Percentiles rank a stretch among this genome's conserved stretches.
phyloP scores from a whole-genome alignment of 345 rosid species.

The Citrus australasica region DNA sequence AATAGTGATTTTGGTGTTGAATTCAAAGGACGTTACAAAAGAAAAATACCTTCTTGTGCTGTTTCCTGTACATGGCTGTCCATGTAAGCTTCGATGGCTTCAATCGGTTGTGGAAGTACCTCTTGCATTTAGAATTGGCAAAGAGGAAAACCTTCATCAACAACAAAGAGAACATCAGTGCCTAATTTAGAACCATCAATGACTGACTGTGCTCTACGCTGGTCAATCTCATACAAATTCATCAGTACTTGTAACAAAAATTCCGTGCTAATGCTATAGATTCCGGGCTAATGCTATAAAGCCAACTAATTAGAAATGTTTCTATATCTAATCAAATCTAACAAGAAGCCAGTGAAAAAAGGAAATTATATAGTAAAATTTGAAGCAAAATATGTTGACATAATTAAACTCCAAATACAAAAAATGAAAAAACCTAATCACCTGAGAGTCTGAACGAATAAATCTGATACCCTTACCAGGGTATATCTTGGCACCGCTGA shows the following conservation, averaged over 20 bases:
- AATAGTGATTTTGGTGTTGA: no score
- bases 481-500: conserved; percentile 71
- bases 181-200: no score
- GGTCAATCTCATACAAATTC: no score
- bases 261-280: background rate
- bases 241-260: background rate
- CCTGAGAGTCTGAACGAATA: conserved; percentile 74
- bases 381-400: no score
- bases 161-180: background rate
- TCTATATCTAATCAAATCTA: no score
- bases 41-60: conserved; percentile 57
- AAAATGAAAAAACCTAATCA: background rate
- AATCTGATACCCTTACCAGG: conserved; percentile 75
- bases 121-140: conserved; percentile 80
- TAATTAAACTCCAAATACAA: no score
- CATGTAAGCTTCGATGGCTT: conserved; percentile 93
- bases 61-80: conserved; percentile 75
- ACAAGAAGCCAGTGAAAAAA: background rate
- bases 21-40: no score
- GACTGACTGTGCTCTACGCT: no score
- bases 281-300: no score
- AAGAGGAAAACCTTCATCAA: conserved; percentile 75
- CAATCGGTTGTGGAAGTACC: conserved; percentile 87
- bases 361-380: background rate
- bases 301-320: no score